Base-by-base conservation (phyloP, 164 flowering plant genomes). In the Litsea cubeba region DNA sequence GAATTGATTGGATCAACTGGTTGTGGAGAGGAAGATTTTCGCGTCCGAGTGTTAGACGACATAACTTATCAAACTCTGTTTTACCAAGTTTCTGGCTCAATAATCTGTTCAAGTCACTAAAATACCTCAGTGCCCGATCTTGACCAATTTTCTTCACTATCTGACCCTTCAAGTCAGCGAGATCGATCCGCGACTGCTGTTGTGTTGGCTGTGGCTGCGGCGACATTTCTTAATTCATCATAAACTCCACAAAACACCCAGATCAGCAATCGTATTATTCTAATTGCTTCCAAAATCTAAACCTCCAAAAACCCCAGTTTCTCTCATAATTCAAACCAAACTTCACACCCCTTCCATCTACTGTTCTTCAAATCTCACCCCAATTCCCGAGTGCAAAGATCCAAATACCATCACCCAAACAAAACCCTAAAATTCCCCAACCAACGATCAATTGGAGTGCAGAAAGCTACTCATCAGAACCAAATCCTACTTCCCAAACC, bases 121-220 rank as follows among this genome's bases (percentile, higher is more conserved):
- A 96, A 54, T 96, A 96, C 68, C 80, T 83, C 72, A 84, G 86
- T 14, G 95, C 88, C 77, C 85, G 84, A 75, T 96, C 97, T 2
- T 82, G 85, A 71, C 99, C 99, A 62, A 96, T 79, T 78, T 85
- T 92, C 90, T 91, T 93, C 79, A 87, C 90, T 76, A 96, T 82
- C 85, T 87, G 94, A 28, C 82, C 81, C 84, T 87, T 93, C 84
- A 96, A 76, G 8, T 94, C 98, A 60, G 76, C 87, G 64, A 89
- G 82, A 85, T 89, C 90, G 76, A 94, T 89, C 81, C 97, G 87
- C 30, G 86, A 76, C 68, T 81, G 90, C 75, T 82, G 90, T 66
- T 80, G 83, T 70, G 78, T 71, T 15, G 92, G 90, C 77, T 87
- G 96, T 94, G 91, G n/a, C n/a, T 12, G 28, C 15, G 17, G 66